Conservation (phyloP, 768 basidiomycete genomes). For the Russula sp. region DNA sequence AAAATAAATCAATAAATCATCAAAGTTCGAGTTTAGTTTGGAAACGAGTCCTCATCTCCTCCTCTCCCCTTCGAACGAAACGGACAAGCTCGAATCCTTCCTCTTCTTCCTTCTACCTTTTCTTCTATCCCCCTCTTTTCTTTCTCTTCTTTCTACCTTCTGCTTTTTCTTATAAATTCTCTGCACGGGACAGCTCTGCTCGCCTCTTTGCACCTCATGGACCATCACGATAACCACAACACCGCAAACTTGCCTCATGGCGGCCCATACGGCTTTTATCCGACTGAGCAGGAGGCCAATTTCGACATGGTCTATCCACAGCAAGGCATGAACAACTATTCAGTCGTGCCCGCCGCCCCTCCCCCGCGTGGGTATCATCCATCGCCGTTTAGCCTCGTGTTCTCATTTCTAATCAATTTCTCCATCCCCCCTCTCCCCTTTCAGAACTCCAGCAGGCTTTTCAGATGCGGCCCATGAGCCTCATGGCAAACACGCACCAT, state of each 20-base stretch:
- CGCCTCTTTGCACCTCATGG: constrained; percentile 27
- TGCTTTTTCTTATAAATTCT: constrained; percentile 21
- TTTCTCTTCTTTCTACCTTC: constrained; percentile 31
- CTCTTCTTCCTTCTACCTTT: constrained; percentile 30
- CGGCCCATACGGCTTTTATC: constrained; percentile 34
- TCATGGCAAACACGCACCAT: constrained; percentile 64
- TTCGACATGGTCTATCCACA: constrained; percentile 34
- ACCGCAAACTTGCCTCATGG: constrained; percentile 26
- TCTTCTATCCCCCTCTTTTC: constrained; percentile 31
- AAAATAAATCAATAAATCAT: too few relatives aligned
- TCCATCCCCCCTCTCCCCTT: constrained; percentile 43
- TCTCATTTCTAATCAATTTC: constrained; percentile 47
- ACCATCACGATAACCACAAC: constrained; percentile 30
- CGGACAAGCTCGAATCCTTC: constrained; percentile 15
- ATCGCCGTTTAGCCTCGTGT: constrained; percentile 46
- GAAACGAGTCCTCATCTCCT: not conserved
- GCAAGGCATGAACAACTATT: constrained; percentile 51
- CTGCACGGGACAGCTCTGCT: constrained; percentile 23
- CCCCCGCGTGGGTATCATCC: constrained; percentile 63
- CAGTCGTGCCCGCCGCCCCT: constrained; percentile 47
- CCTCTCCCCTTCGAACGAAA: not conserved
- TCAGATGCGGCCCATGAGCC: constrained; percentile 52
- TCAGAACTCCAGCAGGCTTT: constrained; percentile 63
- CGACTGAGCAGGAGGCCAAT: constrained; percentile 31
- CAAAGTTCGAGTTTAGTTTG: not conserved